Conservation (phyloP, 768 basidiomycete genomes). For the Amanita exitialis region DNA sequence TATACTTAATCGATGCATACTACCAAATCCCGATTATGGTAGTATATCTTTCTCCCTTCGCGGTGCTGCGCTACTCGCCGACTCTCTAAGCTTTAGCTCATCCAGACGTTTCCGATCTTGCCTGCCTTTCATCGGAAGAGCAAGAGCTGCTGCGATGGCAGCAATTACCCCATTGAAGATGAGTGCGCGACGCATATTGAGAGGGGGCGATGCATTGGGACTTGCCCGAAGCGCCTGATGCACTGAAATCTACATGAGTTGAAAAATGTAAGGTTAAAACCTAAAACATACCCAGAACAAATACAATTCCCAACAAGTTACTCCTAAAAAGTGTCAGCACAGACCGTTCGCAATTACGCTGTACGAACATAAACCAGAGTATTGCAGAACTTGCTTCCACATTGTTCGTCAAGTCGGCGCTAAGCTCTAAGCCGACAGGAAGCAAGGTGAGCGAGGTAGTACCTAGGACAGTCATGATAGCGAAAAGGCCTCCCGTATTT, state of each 20-base stretch:
- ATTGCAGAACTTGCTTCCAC: slow-evolving; percentile 69
- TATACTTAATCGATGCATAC: too few relatives aligned
- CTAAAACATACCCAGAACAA: slow-evolving; percentile 42
- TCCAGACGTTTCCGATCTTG: slow-evolving; percentile 58
- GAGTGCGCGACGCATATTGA: slow-evolving; percentile 60
- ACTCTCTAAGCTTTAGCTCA: slow-evolving; percentile 30
- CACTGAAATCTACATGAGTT: slow-evolving; percentile 23
- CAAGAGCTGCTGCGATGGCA: slow-evolving; percentile 22
- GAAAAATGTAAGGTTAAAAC: background rate
- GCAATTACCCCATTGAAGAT: slow-evolving; percentile 56
- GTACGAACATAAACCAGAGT: slow-evolving; percentile 60
- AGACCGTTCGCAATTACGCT: background rate
- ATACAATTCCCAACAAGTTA: slow-evolving; percentile 55
- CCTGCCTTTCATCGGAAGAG: slow-evolving; percentile 47
- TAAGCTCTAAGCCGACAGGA: slow-evolving; percentile 69
- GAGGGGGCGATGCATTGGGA: slow-evolving; percentile 50
- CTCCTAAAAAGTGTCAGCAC: slow-evolving; percentile 27
- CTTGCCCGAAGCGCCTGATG: slow-evolving; percentile 61
- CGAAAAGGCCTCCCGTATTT: slow-evolving; percentile 51
- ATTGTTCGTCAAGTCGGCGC: slow-evolving; percentile 71
- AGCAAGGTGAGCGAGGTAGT: slow-evolving; percentile 57
- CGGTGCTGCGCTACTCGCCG: slow-evolving; percentile 5
- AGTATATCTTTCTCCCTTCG: background rate
- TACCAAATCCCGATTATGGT: too few relatives aligned
- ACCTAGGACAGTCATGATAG: slow-evolving; percentile 62